Conservation (phyloP, 768 basidiomycete genomes). For the Xanthoconium purpureum region DNA sequence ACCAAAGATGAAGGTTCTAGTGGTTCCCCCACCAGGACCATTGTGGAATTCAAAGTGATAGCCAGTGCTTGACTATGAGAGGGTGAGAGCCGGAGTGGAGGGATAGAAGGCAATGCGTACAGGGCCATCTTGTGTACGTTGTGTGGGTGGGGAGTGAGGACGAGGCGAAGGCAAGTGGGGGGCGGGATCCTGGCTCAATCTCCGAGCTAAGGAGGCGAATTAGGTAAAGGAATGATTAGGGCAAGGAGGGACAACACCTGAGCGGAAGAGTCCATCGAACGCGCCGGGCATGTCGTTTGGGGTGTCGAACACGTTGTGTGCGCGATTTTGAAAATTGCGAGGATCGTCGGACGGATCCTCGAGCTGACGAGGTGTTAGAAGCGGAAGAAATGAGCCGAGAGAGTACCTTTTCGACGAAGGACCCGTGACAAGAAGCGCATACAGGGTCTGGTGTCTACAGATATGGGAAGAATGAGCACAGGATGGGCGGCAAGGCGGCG, state of each 20-base stretch:
- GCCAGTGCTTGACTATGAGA: conserved; percentile 19
- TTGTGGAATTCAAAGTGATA: conserved; percentile 38
- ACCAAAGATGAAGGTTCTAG: conserved; percentile 39
- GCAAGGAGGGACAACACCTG: conserved; percentile 12
- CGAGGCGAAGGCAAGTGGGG: conserved; percentile 1
- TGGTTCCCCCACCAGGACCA: conserved; percentile 25
- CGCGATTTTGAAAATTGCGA: conserved; percentile 53
- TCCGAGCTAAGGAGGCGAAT: neutral
- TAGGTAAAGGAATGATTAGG: conserved; percentile 8
- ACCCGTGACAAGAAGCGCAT: conserved; percentile 77
- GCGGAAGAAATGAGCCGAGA: neutral
- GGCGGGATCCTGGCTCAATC: neutral
- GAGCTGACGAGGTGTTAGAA: conserved; percentile 45
- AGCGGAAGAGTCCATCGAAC: conserved; percentile 51
- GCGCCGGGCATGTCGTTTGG: conserved; percentile 36
- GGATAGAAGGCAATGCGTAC: conserved; percentile 6
- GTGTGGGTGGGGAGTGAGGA: conserved; percentile 16
- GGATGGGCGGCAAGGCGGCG: neutral
- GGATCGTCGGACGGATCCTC: conserved; percentile 76
- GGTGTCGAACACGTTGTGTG: conserved; percentile 25
- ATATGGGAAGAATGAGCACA: conserved; percentile 3
- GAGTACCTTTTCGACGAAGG: conserved; percentile 74
- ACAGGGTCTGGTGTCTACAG: conserved; percentile 73
- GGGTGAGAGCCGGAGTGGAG: neutral
- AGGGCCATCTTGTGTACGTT: conserved; percentile 13